Conservation (phyloP, 805 yeast genomes). For the Ogataea haglerorum region DNA sequence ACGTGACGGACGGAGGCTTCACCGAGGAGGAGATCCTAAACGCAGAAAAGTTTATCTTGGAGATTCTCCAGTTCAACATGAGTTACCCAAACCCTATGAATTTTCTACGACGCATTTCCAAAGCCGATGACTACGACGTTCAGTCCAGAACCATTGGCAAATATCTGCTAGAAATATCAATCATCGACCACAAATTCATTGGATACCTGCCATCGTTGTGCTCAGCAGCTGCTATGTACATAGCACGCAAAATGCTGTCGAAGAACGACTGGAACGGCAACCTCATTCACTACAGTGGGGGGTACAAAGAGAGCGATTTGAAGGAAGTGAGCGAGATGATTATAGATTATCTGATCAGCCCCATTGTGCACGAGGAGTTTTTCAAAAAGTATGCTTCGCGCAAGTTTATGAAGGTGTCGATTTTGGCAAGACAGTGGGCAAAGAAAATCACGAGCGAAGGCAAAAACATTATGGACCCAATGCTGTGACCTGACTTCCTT, state of each 20-base stretch:
- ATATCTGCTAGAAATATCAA: slow-evolving; percentile 72
- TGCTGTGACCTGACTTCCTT: slow-evolving; percentile 17
- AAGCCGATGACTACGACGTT: slow-evolving; percentile 86
- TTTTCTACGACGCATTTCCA: slow-evolving; percentile 81
- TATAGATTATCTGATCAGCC: slow-evolving; percentile 71
- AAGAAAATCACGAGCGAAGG: slow-evolving; percentile 51
- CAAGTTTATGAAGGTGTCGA: slow-evolving; percentile 81
- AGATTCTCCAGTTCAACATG: slow-evolving; percentile 68
- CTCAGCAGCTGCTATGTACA: slow-evolving; percentile 86
- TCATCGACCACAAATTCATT: slow-evolving; percentile 72
- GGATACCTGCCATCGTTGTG: slow-evolving; percentile 71
- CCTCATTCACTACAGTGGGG: slow-evolving; percentile 88
- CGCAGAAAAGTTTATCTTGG: slow-evolving; percentile 78
- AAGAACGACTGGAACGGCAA: slow-evolving; percentile 77
- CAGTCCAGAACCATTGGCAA: slow-evolving; percentile 83
- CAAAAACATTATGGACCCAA: slow-evolving; percentile 39
- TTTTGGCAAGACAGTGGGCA: slow-evolving; percentile 81
- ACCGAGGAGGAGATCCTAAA: slow-evolving; percentile 75
- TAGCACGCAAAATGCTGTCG: slow-evolving; percentile 71
- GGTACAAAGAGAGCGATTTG: slow-evolving; percentile 71
- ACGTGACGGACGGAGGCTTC: slow-evolving; percentile 83
- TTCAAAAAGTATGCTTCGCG: slow-evolving; percentile 90
- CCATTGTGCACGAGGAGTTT: slow-evolving; percentile 87
- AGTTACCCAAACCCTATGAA: slow-evolving; percentile 89
- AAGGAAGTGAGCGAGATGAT: slow-evolving; percentile 70